A percentile compares a stretch with the other conserved stretches of the same genome.
phyloP scores from a whole-genome alignment of 352 stramenopile genomes.

The Phytopythium boreale region DNA sequence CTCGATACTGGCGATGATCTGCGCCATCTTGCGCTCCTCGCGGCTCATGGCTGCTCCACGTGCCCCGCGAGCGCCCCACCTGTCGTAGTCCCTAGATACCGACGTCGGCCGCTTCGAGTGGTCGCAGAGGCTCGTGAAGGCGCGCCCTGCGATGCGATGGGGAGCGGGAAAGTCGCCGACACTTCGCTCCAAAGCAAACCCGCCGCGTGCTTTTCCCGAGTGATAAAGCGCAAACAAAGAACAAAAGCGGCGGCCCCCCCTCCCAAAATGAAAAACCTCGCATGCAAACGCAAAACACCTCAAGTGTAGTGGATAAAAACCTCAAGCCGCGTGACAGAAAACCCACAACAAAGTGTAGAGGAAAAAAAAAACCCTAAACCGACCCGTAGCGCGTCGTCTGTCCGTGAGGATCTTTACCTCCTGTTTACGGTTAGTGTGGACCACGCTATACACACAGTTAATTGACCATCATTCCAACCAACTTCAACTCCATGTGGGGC shows the following conservation, averaged over 20 bases:
- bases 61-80: not conserved
- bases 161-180: not conserved
- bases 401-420: no score
- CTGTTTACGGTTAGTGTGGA: no score
- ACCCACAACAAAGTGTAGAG: no score
- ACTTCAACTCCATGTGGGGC: not conserved
- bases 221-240: not conserved
- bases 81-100: not conserved
- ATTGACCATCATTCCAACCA: not conserved
- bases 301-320: not conserved
- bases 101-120: not conserved
- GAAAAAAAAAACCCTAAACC: no score
- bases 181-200: not conserved
- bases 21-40: conserved; percentile 76
- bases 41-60: conserved; percentile 38
- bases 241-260: not conserved
- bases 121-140: not conserved
- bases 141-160: not conserved
- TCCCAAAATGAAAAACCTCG: not conserved
- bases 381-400: no score
- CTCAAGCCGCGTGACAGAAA: not conserved
- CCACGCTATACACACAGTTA: no score
- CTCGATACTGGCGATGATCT: conserved; percentile 79
- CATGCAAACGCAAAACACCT: not conserved
- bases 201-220: not conserved